Evolutionary conservation across 805 yeast species (phyloP).

Genomic region (Candida ascalaphidarum): DNA sequence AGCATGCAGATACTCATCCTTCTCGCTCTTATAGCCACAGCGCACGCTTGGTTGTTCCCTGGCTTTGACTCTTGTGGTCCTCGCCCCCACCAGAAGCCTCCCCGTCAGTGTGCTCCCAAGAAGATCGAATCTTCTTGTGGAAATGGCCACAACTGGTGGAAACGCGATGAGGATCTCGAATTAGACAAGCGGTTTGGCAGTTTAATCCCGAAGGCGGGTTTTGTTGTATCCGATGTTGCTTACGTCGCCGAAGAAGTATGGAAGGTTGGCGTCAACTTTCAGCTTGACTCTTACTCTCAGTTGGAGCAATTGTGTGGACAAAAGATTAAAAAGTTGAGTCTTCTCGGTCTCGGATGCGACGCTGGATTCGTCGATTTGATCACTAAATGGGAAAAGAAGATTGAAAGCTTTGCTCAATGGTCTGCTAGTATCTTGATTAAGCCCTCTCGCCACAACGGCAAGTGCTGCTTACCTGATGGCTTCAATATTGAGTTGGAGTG

Average conservation of each 20-base stretch:
- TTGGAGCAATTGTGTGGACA: too few relatives aligned
- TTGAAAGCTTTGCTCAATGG: constrained; percentile 13
- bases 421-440: constrained; percentile 12
- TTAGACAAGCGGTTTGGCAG: background rate
- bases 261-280: constrained; percentile 3
- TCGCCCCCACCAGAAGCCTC: background rate
- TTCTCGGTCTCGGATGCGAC: too few relatives aligned
- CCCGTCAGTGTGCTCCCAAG: background rate
- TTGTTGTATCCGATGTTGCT: constrained; percentile 2
- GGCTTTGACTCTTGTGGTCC: too few relatives aligned
- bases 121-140: background rate
- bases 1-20: too few relatives aligned
- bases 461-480: constrained; percentile 16
- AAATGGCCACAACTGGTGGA: background rate
- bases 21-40: too few relatives aligned
- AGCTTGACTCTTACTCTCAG: too few relatives aligned
- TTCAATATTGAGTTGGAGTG: constrained; percentile 11
- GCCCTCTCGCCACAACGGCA: constrained; percentile 8
- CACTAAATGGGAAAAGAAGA: constrained; percentile 4
- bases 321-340: too few relatives aligned
- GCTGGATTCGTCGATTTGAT: too few relatives aligned
- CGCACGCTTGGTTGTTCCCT: too few relatives aligned
- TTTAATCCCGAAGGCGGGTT: constrained; percentile 2
- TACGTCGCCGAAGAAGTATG: constrained; percentile 1
- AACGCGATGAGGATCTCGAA: constrained; percentile 1